Base-by-base conservation (phyloP, 768 basidiomycete species). In the Russula virescens region DNA sequence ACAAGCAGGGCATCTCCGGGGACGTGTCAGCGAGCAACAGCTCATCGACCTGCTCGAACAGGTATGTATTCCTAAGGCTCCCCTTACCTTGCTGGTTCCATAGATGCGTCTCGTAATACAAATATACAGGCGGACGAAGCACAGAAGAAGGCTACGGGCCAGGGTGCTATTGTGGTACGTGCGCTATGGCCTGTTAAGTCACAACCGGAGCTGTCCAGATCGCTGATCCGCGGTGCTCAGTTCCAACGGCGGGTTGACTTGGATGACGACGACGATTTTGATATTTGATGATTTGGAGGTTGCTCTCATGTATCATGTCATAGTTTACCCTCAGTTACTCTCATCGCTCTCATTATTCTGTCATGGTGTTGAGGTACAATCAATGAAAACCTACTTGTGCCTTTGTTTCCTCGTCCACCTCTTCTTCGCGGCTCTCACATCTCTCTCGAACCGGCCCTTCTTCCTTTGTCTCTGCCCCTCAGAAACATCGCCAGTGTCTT, bases 41-140 rank as follows among this genome's bases (percentile, higher is more conserved):
- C 79, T 97, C 58, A 91, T 97, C 66, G 86, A 85, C 52, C 76
- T 96, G 40, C 79, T 96, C 62, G 89, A 95, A 68, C 91, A 96
- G 82, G 94, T 88, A 64, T n/a, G 74, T 67, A 66, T 56, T 10
- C 13, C 8, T 25, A 26, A 18, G n/a, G 1, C 38, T 14, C 10
- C 35, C n/a, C n/a, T n/a, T n/a, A n/a, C n/a, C 43, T 25, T 55
- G 53, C 26, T 9, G 18, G 28, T 9, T 52, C 31, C 42, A n/a
- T 57, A 53, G 34, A 52, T 14, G 25, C 47, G 43, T 47, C 43
- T 38, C 42, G 35, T 43, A 23, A 56, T n/a, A 23, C n/a, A 46
- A 46, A 16, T 23, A 9, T 46, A 70, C 48, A 76, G 69, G 70
- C 71, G 76, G 67, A 83, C 77, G 74, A 86, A 79, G 75, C 82